phyloP scores from a whole-genome alignment of 495 filamentous ascomycete genomes.

The Aspergillus nanangensis region DNA sequence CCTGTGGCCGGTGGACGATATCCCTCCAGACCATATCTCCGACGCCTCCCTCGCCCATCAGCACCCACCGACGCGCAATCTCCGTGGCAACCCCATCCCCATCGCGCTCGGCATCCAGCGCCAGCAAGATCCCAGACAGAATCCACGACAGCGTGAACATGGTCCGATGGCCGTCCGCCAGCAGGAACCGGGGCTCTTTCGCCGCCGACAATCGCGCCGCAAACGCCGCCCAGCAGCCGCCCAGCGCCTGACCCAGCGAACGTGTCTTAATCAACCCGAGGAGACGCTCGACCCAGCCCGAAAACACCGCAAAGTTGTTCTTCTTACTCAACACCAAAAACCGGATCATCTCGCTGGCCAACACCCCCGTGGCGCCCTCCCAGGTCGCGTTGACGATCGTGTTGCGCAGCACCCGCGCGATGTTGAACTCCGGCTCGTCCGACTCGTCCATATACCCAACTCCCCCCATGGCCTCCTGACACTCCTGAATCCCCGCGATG shows the following conservation, averaged over 20 bases:
- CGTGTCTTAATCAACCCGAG: conserved; percentile 11
- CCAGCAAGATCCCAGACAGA: conserved; percentile 22
- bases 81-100: conserved; percentile 22
- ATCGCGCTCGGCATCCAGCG: conserved; percentile 28
- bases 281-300: conserved; percentile 39
- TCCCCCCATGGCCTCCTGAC: conserved; percentile 70
- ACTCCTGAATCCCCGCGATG: conserved; percentile 53
- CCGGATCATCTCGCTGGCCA: conserved; percentile 57
- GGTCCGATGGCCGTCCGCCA: conserved; percentile 29
- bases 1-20: conserved; percentile 10
- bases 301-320: conserved; percentile 33
- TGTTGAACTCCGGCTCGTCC: conserved; percentile 51
- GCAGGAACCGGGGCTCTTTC: conserved; percentile 3
- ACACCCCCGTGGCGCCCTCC: conserved; percentile 73
- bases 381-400: conserved; percentile 63
- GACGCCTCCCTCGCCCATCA: conserved; percentile 23
- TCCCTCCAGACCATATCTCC: conserved; percentile 28
- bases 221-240: conserved; percentile 14
- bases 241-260: conserved; percentile 9
- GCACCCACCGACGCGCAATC: conserved; percentile 30
- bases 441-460: conserved; percentile 64
- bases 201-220: conserved; percentile 7
- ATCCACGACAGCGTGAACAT: conserved; percentile 37
- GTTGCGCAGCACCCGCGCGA: conserved; percentile 62
- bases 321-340: conserved; percentile 38